phyloP scores from a whole-genome alignment of 169 alveolate species.

The Babesia gibsoni region DNA sequence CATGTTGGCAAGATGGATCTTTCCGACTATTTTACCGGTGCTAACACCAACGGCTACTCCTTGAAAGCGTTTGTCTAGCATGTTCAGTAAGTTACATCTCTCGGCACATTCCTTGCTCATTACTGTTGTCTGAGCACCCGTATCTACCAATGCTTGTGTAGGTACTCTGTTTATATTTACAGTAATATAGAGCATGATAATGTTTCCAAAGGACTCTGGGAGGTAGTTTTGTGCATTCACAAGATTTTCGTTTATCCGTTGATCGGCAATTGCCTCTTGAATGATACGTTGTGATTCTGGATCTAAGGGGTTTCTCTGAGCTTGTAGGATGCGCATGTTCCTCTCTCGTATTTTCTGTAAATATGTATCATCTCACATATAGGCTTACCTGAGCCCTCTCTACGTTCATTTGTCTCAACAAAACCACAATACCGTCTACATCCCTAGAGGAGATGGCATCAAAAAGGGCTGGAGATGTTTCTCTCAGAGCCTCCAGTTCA shows the following conservation, averaged over 20 bases:
- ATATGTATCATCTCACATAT: neutral
- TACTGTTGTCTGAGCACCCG: slow-evolving; percentile 94
- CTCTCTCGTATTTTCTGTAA: slow-evolving; percentile 51
- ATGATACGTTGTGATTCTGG: slow-evolving; percentile 88
- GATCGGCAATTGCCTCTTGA: slow-evolving; percentile 79
- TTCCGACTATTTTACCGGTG: slow-evolving; percentile 88
- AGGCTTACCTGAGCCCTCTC: slow-evolving; percentile 9
- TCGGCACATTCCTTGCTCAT: slow-evolving; percentile 89
- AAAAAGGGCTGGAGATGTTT: slow-evolving; percentile 2
- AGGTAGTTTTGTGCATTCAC: slow-evolving; percentile 77
- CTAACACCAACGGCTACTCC: slow-evolving; percentile 96
- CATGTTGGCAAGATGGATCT: slow-evolving; percentile 92
- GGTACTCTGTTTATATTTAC: slow-evolving; percentile 85
- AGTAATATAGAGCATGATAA: slow-evolving; percentile 89
- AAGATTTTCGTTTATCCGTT: slow-evolving; percentile 84
- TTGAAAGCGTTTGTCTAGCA: slow-evolving; percentile 88
- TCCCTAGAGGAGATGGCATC: slow-evolving; percentile 27
- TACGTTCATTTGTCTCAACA: slow-evolving; percentile 5
- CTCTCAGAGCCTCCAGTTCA: slow-evolving; percentile 15
- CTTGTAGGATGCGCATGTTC: slow-evolving; percentile 35
- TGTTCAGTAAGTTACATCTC: slow-evolving; percentile 84
- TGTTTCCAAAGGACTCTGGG: slow-evolving; percentile 75
- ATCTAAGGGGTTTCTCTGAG: slow-evolving; percentile 75
- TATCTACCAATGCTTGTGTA: slow-evolving; percentile 93
- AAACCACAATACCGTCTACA: slow-evolving; percentile 12